phyloP scores from a whole-genome alignment of 2,329 filamentous ascomycete species.

The Emmonsiellopsis sp. region DNA sequence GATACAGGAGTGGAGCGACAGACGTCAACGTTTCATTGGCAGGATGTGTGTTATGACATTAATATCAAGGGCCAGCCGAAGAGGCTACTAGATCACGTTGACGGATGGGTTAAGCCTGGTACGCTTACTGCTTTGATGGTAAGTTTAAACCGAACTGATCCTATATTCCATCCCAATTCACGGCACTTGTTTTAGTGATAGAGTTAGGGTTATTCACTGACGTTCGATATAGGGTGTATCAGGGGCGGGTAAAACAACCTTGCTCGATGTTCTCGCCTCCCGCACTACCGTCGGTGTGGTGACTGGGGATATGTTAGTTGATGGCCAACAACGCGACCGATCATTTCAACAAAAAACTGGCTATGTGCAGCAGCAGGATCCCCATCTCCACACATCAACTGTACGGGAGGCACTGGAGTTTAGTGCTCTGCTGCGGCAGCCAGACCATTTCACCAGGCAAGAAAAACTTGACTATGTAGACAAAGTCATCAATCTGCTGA shows the following conservation, averaged over 20 bases:
- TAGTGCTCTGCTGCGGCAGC: slow-evolving; percentile 76
- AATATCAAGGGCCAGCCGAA: slow-evolving; percentile 67
- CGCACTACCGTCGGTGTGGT: slow-evolving; percentile 88
- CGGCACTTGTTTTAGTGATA: slow-evolving; percentile 44
- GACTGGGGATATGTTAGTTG: slow-evolving; percentile 75
- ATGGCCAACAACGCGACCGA: slow-evolving; percentile 60
- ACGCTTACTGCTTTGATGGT: slow-evolving; percentile 77
- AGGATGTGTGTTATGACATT: slow-evolving; percentile 72
- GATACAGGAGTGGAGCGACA: background rate
- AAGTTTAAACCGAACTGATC: slow-evolving; percentile 1
- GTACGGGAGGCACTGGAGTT: slow-evolving; percentile 83
- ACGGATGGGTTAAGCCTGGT: slow-evolving; percentile 90
- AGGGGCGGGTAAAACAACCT: slow-evolving; percentile 84
- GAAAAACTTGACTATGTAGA: slow-evolving; percentile 85
- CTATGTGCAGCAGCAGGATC: slow-evolving; percentile 73
- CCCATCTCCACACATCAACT: slow-evolving; percentile 74
- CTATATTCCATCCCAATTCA: slow-evolving; percentile 16
- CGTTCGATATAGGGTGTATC: slow-evolving; percentile 59
- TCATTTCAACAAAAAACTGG: slow-evolving; percentile 81
- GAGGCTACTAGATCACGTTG: slow-evolving; percentile 69
- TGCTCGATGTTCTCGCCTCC: slow-evolving; percentile 76
- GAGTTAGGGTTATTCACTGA: slow-evolving; percentile 50
- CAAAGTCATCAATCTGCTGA: slow-evolving; percentile 80
- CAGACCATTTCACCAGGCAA: slow-evolving; percentile 55
- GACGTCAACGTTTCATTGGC: slow-evolving; percentile 71